Conservation (phyloP, 2,329 filamentous ascomycete genomes). For the Diaporthe batatas region DNA sequence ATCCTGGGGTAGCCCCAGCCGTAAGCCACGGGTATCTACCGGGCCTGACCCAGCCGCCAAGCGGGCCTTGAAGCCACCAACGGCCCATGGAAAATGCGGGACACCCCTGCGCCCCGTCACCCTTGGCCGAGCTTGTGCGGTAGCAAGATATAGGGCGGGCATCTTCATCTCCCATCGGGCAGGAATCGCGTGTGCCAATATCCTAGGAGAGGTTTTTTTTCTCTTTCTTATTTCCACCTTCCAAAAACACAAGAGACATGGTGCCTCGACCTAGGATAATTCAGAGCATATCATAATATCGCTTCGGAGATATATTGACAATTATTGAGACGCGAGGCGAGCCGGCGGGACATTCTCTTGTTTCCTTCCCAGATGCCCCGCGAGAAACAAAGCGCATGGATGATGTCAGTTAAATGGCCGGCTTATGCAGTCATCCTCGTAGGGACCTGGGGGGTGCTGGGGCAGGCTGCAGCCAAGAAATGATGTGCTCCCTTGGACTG, state of each 20-base stretch:
- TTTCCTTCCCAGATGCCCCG: background rate
- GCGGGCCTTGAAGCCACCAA: background rate
- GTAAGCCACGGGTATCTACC: slow-evolving; percentile 7
- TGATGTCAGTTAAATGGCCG: slow-evolving; percentile 30
- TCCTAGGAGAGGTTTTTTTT: background rate
- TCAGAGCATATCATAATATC: background rate
- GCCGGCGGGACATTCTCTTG: background rate
- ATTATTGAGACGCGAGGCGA: background rate
- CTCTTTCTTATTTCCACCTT: no score
- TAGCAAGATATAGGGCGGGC: background rate
- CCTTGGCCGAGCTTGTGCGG: slow-evolving; percentile 31
- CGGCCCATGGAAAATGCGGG: slow-evolving; percentile 24
- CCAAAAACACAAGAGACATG: background rate
- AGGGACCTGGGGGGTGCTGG: background rate
- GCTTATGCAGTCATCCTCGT: slow-evolving; percentile 30
- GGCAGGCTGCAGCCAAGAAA: slow-evolving; percentile 15
- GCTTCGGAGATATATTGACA: background rate
- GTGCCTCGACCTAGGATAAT: background rate
- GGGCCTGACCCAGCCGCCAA: slow-evolving; percentile 30
- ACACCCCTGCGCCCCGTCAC: slow-evolving; percentile 21
- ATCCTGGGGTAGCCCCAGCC: slow-evolving; percentile 30
- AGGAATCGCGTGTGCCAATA: background rate
- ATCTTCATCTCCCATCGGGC: slow-evolving; percentile 28
- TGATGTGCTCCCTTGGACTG: slow-evolving; percentile 24
- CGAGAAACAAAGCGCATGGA: slow-evolving; percentile 6